phyloP scores from a whole-genome alignment of 108 stramenopile species.

The Cyclotella baltica region DNA sequence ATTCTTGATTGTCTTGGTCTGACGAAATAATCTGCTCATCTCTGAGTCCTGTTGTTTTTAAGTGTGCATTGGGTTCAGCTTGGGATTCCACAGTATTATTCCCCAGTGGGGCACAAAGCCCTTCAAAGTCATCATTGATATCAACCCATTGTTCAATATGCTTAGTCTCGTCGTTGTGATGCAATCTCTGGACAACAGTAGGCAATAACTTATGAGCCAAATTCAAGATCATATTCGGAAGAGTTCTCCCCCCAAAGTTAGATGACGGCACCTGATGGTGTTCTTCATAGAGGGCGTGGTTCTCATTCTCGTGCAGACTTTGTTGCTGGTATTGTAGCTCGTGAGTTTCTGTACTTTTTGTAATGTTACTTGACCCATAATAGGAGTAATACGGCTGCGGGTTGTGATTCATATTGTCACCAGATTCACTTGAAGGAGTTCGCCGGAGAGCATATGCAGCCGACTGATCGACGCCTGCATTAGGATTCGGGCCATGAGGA shows the following conservation, averaged over 20 bases:
- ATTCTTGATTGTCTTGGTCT: neutral
- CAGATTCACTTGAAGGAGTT: neutral
- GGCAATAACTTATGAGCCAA: conserved; percentile 26
- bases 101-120: conserved; percentile 20
- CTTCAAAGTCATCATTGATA: conserved; percentile 9
- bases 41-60: conserved; percentile 36
- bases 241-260: neutral
- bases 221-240: conserved; percentile 7
- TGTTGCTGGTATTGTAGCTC: conserved; percentile 5
- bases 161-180: neutral
- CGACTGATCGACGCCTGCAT: neutral
- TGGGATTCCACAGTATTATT: neutral
- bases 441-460: neutral
- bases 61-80: neutral
- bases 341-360: neutral
- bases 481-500: too few species aligned
- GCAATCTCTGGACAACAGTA: conserved; percentile 22
- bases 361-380: neutral
- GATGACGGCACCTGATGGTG: neutral
- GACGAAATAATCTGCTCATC: neutral
- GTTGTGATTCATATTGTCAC: neutral
- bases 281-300: neutral
- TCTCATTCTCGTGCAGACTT: neutral
- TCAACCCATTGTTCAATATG: neutral
- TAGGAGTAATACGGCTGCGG: neutral